Percentiles rank a stretch among this genome's conserved stretches.
Evolutionary conservation across 352 stramenopile genomes (phyloP).

Genomic region (Phytophthora pinifolia): DNA sequence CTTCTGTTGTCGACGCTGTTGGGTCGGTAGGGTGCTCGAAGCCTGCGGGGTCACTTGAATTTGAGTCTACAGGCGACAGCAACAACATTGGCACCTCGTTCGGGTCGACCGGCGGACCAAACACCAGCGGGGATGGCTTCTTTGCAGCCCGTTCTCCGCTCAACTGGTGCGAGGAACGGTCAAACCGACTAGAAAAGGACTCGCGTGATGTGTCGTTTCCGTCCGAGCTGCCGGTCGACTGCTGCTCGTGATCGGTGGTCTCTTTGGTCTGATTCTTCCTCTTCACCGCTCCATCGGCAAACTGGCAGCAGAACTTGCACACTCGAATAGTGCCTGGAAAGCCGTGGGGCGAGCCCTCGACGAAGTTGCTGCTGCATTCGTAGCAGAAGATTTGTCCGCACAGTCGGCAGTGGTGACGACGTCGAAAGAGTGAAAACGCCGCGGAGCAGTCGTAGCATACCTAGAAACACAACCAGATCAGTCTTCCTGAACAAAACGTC

Average conservation of each 20-base stretch:
- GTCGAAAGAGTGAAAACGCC: conserved; percentile 80
- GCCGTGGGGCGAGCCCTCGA: conserved; percentile 58
- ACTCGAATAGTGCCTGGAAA: conserved; percentile 64
- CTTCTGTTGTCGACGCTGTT: conserved; percentile 14
- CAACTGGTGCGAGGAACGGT: conserved; percentile 23
- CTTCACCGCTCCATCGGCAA: conserved; percentile 42
- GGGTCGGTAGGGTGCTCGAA: conserved; percentile 15
- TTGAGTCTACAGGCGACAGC: conserved; percentile 36
- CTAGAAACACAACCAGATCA: conserved; percentile 25
- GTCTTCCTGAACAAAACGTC: background rate
- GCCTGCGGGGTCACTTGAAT: conserved; percentile 22
- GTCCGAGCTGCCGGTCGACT: conserved; percentile 27
- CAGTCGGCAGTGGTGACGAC: conserved; percentile 85
- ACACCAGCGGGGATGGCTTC: conserved; percentile 44
- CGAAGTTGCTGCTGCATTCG: conserved; percentile 78
- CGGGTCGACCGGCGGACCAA: conserved; percentile 27
- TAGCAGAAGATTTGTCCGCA: conserved; percentile 88
- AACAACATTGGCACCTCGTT: conserved; percentile 20
- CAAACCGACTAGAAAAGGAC: conserved; percentile 23
- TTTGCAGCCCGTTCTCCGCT: conserved; percentile 14
- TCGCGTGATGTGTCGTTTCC: conserved; percentile 20
- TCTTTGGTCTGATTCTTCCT: conserved; percentile 14
- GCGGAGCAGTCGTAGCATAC: conserved; percentile 83
- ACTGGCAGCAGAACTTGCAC: conserved; percentile 74
- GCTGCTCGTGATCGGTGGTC: conserved; percentile 6